Base-by-base conservation (phyloP, 2,329 filamentous ascomycete species). In the Teratosphaeria pseudoeucalypti region DNA sequence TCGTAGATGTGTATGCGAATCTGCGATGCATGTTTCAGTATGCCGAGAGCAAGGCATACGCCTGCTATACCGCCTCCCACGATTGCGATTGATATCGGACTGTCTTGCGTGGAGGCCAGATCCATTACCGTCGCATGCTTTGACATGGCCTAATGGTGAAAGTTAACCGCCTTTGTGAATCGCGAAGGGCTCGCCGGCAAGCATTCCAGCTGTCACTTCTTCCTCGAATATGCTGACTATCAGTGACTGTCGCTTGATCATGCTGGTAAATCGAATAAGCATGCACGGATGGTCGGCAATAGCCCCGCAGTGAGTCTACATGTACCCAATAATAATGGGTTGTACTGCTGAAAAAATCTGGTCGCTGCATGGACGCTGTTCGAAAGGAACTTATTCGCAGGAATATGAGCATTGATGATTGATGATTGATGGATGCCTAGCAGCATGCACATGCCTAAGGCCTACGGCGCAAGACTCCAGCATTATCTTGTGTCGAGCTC, bases 51-150 rank as follows among this genome's bases (percentile, higher is more conserved):
- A 9, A 85, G 76, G 9, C 73, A 73, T 19, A 85, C 74, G 29
- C 83, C 83, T 29, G 78, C 79, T 60, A 85, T 83, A 47, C 83
- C 83, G 47, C 81, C 82, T 58, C 82, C 82, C 19, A 84, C 73
- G 52, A 85, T 58, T 14, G 61, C 61, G 12, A 62, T 23, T 49
- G 43, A 49, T 19, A 49, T 23, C 1, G 3, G n/a, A n/a, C 16
- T 19, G 19, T 49, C 43, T 5, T 49, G 9, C 16, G n/a, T 49
- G 11, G 37, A 6, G 23, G n/a, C 16, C 10, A 9, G 16, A n/a
- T 49, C 19, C 43, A 49, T 49, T 19, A 3, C 9, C n/a, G 16
- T 23, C 43, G 43, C 43, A 19, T 49, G n/a, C 6, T 11, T 49
- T 9, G 43, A n/a, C 43, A 7, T 7, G 19, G 7, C 9, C 19